Percentiles rank a stretch among this genome's conserved stretches.
phyloP scores from a whole-genome alignment of 78 protist genomes.

The Isochrysis galbana region DNA sequence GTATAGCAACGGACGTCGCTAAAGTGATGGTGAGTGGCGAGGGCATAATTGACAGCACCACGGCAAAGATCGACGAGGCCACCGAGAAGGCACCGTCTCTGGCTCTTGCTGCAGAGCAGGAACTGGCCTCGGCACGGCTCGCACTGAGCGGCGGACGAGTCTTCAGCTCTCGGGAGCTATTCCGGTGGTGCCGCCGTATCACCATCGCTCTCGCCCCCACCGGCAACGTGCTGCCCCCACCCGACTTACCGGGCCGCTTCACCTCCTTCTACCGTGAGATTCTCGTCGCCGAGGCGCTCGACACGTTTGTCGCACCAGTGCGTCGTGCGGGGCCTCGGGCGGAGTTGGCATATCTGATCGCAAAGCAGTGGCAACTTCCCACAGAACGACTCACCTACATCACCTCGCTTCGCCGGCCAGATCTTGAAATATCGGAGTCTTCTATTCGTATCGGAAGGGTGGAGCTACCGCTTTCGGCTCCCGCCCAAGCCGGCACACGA shows the following conservation, averaged over 20 bases:
- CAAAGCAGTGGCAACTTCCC: background rate
- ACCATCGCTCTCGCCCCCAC: background rate
- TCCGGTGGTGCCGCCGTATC: background rate
- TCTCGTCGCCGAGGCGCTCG: background rate
- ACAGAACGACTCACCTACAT: background rate
- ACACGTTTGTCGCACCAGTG: background rate
- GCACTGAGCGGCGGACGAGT: background rate
- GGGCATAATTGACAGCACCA: no score
- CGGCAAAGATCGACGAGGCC: no score
- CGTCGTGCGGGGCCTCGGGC: conserved; percentile 3
- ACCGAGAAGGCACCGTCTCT: background rate
- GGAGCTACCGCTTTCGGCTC: conserved; percentile 87
- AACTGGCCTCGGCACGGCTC: background rate
- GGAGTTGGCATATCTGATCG: background rate
- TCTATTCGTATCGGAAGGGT: background rate
- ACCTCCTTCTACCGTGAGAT: background rate
- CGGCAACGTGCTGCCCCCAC: background rate
- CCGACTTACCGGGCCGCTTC: background rate
- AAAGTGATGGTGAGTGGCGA: no score
- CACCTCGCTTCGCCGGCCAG: background rate
- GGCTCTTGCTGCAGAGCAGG: background rate
- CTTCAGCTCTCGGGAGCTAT: background rate
- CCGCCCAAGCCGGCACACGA: conserved; percentile 80
- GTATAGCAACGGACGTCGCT: no score
- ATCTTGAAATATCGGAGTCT: background rate